Evolutionary conservation across 164 flowering plant species (phyloP), one percentile per base, ranked within the genome.

Genomic region (Kingdonia uniflora): DNA sequence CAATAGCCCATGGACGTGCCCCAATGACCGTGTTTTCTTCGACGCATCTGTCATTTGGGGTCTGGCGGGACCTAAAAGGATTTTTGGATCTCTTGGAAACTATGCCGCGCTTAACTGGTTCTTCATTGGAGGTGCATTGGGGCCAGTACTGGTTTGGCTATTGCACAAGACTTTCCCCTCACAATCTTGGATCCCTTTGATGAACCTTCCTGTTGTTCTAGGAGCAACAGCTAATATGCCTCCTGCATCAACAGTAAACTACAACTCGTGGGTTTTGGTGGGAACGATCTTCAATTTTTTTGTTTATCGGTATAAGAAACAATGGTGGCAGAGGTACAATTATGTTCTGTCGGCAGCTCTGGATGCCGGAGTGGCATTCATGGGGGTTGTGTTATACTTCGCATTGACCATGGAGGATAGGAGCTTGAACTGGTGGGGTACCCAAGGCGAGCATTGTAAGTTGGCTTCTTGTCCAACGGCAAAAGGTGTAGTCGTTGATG

Each of bases 21-120:
- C 96, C 1, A 58, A 76, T 17, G 92, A 91, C 42, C 69, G 92
- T 11, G 96, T 87, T 49, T 91, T 91, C 74, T 91, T 81, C 21
- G 95, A 85, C 66, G 96, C 97, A 49, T 91, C 96, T 2, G 97
- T 91, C 4, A 85, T 87, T 54, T 87, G 95, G 97, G 96, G 95
- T 51, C 55, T 91, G 52, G 92, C 75, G 1, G 95, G 97, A 46
- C 97, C 98, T 0, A 80, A 43, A 53, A 63, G 95, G 20, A 91
- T 91, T 21, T 87, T 91, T 22, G 95, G 96, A 12, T 1, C 62
- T 6, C 76, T 51, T 20, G 98, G 96, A 62, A 74, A 66, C 68
- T 91, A 87, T 46, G 19, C 60, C 1, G 70, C 81, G 19, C 75
- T 83, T 65, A 91, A 87, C 50, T 91, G 95, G 98, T 91, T 87